phyloP scores from a whole-genome alignment of 768 basidiomycete species.

The Lactarius psammicola region DNA sequence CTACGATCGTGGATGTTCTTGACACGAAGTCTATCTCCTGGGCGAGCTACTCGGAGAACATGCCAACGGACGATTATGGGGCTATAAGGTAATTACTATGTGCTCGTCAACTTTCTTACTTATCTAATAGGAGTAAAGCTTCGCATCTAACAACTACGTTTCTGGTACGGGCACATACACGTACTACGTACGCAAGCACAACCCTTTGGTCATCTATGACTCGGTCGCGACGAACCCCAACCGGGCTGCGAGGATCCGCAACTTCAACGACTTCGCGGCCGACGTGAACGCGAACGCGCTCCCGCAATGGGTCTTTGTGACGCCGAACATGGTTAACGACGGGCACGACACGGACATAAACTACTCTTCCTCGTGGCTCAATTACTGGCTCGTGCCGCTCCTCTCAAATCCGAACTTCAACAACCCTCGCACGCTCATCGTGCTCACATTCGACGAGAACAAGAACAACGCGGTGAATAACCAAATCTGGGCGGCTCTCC shows the following conservation, averaged over 20 bases:
- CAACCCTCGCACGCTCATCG: slow-evolving; percentile 50
- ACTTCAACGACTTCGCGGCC: slow-evolving; percentile 59
- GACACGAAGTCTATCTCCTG: slow-evolving; percentile 6
- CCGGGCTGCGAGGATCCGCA: slow-evolving; percentile 48
- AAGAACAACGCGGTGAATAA: slow-evolving; percentile 44
- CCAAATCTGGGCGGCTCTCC: slow-evolving; percentile 44
- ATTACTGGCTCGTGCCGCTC: slow-evolving; percentile 51
- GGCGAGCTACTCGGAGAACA: slow-evolving; percentile 44
- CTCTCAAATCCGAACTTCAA: slow-evolving; percentile 54
- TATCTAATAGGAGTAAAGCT: slow-evolving; percentile 29
- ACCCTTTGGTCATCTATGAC: slow-evolving; percentile 51
- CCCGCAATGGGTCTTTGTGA: slow-evolving; percentile 62
- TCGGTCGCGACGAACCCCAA: slow-evolving; percentile 43
- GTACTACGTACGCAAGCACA: slow-evolving; percentile 57
- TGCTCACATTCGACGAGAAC: slow-evolving; percentile 63
- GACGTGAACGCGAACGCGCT: slow-evolving; percentile 50
- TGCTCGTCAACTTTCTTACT: neutral
- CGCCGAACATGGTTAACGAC: slow-evolving; percentile 58
- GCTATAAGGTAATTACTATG: slow-evolving; percentile 20
- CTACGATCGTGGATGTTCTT: slow-evolving; percentile 15
- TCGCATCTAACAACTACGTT: slow-evolving; percentile 39
- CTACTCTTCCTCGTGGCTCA: slow-evolving; percentile 46
- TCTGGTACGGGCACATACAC: slow-evolving; percentile 39
- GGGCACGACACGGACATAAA: slow-evolving; percentile 57
- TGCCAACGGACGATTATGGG: slow-evolving; percentile 48